Evolutionary conservation across 192 early-diverging fungal genomes (phyloP).

Genomic region (Coemansia sp.): DNA sequence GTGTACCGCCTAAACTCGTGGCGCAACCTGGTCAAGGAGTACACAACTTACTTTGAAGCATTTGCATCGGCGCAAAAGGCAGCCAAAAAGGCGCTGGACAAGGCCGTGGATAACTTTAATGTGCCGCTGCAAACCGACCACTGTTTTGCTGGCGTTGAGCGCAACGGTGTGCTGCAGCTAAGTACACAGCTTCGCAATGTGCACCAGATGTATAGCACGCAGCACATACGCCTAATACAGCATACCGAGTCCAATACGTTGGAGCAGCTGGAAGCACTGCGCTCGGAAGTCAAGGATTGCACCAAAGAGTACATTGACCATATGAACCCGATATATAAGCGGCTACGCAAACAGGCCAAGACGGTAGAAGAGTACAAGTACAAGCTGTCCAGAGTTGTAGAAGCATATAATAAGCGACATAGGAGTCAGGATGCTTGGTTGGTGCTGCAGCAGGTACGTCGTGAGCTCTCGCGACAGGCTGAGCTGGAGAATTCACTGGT

Average conservation of each 20-base stretch:
- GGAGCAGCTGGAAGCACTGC: constrained; percentile 23
- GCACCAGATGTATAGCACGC: constrained; percentile 32
- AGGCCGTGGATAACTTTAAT: constrained; percentile 24
- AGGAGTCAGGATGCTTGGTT: constrained; percentile 35
- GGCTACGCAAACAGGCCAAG: constrained; percentile 46
- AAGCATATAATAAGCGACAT: constrained; percentile 35
- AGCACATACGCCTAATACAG: constrained; percentile 24
- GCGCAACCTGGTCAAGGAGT: constrained; percentile 32
- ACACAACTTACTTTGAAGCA: constrained; percentile 22
- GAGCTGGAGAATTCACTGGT: constrained; percentile 39
- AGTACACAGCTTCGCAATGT: constrained; percentile 22
- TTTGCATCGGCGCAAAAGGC: constrained; percentile 24
- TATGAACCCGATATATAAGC: constrained; percentile 32
- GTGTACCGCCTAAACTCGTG: constrained; percentile 36
- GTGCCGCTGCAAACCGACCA: constrained; percentile 34
- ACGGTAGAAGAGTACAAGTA: constrained; percentile 37
- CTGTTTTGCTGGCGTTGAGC: constrained; percentile 36
- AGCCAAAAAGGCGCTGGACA: constrained; percentile 29
- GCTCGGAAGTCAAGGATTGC: constrained; percentile 37
- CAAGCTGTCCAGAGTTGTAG: constrained; percentile 36
- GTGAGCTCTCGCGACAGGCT: constrained; percentile 39
- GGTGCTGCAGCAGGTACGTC: constrained; percentile 35
- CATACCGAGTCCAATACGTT: constrained; percentile 27
- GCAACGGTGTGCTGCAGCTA: constrained; percentile 31
- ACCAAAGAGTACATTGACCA: constrained; percentile 39